These are phyloP conservation scores for Willaertia magna DNA, from an alignment of 208 protist species.

Conservation along the genomic window DNA sequence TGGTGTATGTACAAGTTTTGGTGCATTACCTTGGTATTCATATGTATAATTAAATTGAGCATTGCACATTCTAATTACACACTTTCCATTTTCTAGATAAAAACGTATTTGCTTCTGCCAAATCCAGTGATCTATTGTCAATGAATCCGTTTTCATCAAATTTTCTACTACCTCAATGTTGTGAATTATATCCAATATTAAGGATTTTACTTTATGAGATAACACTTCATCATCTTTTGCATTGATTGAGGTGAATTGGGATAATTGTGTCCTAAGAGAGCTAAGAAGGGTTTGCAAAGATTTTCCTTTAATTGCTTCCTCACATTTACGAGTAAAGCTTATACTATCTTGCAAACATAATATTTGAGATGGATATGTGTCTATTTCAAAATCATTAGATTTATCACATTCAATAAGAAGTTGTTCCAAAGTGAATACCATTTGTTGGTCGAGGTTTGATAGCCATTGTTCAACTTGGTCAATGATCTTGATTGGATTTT, in stretches of 20 bases:
- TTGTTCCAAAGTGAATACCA: slow-evolving; percentile 72
- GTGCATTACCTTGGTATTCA: slow-evolving; percentile 96
- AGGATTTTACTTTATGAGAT: slow-evolving; percentile 81
- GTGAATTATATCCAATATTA: slow-evolving; percentile 95
- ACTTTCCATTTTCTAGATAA: slow-evolving; percentile 54
- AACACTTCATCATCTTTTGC: slow-evolving; percentile 53
- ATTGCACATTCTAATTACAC: slow-evolving; percentile 78
- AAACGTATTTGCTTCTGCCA: slow-evolving; percentile 94
- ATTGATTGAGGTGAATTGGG: slow-evolving; percentile 51
- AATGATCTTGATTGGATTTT: slow-evolving; percentile 68
- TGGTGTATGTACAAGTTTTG: slow-evolving; percentile 92
- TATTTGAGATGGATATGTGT: slow-evolving; percentile 78
- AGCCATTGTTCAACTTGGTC: slow-evolving; percentile 89
- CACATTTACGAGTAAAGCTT: slow-evolving; percentile 68
- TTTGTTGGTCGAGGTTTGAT: slow-evolving; percentile 63
- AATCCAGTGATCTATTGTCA: slow-evolving; percentile 63
- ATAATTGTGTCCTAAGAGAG: slow-evolving; percentile 47
- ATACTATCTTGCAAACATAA: slow-evolving; percentile 81
- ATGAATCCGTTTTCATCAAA: slow-evolving; percentile 57
- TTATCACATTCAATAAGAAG: slow-evolving; percentile 63
- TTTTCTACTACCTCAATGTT: slow-evolving; percentile 86
- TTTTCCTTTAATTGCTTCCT: slow-evolving; percentile 58
- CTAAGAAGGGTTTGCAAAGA: slow-evolving; percentile 7
- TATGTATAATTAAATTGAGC: slow-evolving; percentile 89
- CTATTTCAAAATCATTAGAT: slow-evolving; percentile 53